Base-by-base conservation (phyloP, 2,329 filamentous ascomycete species). In the Botrytis pseudocinerea region DNA sequence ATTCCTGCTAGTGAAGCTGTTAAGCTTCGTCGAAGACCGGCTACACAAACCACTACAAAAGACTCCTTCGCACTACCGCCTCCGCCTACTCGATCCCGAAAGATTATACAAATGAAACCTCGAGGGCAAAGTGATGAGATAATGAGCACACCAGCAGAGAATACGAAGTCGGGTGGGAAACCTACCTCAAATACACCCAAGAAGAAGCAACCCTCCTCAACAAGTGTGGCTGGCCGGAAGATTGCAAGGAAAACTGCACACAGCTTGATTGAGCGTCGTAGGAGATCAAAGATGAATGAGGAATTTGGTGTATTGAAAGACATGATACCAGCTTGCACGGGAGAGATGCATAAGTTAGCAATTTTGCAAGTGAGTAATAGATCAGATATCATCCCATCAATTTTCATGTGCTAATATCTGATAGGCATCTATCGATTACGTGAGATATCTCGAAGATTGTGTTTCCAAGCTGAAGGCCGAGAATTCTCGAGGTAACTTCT, bases 21-120 rank as follows among this genome's bases (percentile, higher is more conserved):
- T 35, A 84, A 74, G 82, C 76, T 77, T 77, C 74, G 79, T 69
- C 83, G 87, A 73, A 84, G 88, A 59, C 86, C 87, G 25, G 81
- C 85, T 20, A 82, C 84, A 28, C 81, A 82, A 69, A 62, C 76
- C 46, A 69, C 77, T 28, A 70, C 78, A 76, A 91, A 89, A 76
- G 88, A 90, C 77, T 85, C 87, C 65, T 97, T 97, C 81, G 88
- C 92, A 16, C 88, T 99, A 25, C 96, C 96, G 32, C 96, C 96
- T 16, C 96, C 95, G 25, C 96, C 96, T 0, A 97, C 95, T 4
- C 88, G 95, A 75, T 93, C 94, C 60, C 91, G 95, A 79, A 98
- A 97, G 84, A 98, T 99, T 81, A 98, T 98, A 73, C 95, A 98
- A 83, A 97, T 98, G 95, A 97, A 97, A 83, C 95, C 89, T 28